Percentiles rank a stretch among this genome's conserved stretches.
Conservation (phyloP, 495 filamentous ascomycete species). For the Penicillium lividum region DNA sequence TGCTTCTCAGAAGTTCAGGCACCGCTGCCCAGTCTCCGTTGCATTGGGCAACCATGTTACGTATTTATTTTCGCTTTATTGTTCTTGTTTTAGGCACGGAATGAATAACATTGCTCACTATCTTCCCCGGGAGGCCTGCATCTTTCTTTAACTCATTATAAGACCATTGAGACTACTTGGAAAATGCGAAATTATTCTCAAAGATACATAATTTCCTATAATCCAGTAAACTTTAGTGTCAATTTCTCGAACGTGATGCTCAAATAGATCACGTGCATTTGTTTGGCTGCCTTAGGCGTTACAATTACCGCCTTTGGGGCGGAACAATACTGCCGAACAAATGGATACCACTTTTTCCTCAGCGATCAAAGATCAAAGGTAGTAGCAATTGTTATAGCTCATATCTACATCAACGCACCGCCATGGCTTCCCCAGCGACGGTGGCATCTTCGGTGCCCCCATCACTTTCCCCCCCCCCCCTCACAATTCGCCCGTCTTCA, state of each 20-base stretch:
- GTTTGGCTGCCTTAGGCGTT: constrained; percentile 6
- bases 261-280: neutral
- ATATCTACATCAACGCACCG: neutral
- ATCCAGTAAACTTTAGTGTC: too few relatives aligned
- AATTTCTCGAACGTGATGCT: neutral
- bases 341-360: constrained; percentile 29
- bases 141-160: too few relatives aligned
- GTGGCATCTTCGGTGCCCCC: constrained; percentile 32
- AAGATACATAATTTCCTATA: too few relatives aligned
- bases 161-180: too few relatives aligned
- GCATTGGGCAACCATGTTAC: too few relatives aligned
- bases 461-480: constrained; percentile 68
- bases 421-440: constrained; percentile 31
- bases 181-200: too few relatives aligned
- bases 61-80: too few relatives aligned
- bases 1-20: constrained; percentile 41
- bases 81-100: too few relatives aligned
- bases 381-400: neutral
- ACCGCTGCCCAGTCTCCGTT: constrained; percentile 50
- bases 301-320: constrained; percentile 17
- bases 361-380: neutral
- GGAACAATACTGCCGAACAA: constrained; percentile 38
- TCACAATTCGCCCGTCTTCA: constrained; percentile 87
- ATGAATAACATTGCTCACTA: too few relatives aligned
- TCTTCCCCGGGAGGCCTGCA: too few relatives aligned